A percentile compares a stretch with the other conserved stretches of the same genome.
phyloP scores from a whole-genome alignment of 331 rosid species.

The Dryas integrifolia region DNA sequence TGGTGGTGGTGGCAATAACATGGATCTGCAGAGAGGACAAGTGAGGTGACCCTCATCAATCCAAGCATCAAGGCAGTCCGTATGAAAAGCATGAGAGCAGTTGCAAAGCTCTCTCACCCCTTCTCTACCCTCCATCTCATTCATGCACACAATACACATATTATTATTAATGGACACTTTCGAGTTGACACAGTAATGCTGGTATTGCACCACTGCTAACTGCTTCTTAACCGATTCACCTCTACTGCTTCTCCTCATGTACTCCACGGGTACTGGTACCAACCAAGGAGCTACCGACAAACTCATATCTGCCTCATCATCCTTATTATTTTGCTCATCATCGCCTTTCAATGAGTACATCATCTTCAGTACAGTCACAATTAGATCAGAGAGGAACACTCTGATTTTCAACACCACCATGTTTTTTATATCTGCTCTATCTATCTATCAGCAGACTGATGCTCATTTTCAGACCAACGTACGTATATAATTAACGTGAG shows the following conservation, averaged over 20 bases:
- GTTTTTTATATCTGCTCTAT: too few species aligned
- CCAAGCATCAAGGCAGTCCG: conserved; percentile 37
- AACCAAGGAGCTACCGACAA: not conserved
- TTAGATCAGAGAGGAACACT: too few species aligned
- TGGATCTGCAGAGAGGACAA: conserved; percentile 39
- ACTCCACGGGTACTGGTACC: not conserved
- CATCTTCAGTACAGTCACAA: too few species aligned
- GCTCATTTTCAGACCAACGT: too few species aligned
- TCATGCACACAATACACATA: conserved; percentile 29
- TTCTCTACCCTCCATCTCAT: conserved; percentile 7
- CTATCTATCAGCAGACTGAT: too few species aligned
- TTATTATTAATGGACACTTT: not conserved
- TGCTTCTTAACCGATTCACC: conserved; percentile 19
- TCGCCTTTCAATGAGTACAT: too few species aligned
- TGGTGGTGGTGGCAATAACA: conserved; percentile 4
- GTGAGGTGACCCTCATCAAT: conserved; percentile 23
- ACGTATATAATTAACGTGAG: too few species aligned
- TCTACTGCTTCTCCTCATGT: not conserved
- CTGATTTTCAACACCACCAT: too few species aligned
- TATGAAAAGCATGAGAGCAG: conserved; percentile 33
- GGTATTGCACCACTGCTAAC: conserved; percentile 18
- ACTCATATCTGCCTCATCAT: too few species aligned
- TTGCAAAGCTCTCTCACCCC: conserved; percentile 30
- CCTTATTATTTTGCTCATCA: too few species aligned
- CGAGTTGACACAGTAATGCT: not conserved